Evolutionary conservation across 2,329 filamentous ascomycete species (phyloP).

Genomic region (Talaromyces sp.): DNA sequence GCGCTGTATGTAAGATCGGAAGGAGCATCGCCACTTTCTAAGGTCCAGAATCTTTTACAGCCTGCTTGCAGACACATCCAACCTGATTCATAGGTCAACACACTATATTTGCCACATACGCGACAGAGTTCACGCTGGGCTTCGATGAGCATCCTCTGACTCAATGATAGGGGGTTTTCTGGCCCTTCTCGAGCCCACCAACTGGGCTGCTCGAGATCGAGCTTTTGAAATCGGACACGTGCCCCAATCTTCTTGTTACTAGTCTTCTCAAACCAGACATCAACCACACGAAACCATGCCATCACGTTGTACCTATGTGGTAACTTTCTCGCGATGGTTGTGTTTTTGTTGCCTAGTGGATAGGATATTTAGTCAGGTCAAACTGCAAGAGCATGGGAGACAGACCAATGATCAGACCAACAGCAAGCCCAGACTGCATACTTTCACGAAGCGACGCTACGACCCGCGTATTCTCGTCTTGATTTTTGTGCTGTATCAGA

Average conservation of each 20-base stretch:
- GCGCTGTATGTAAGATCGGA: constrained; percentile 50
- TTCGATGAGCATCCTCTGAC: constrained; percentile 31
- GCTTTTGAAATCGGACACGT: constrained; percentile 64
- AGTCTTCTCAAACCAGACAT: constrained; percentile 64
- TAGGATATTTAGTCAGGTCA: neutral
- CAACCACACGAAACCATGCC: constrained; percentile 65
- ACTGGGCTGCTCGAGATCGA: constrained; percentile 50
- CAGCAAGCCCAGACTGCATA: constrained; percentile 46
- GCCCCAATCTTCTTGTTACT: constrained; percentile 41
- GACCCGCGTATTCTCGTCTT: constrained; percentile 37
- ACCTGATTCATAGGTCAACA: constrained; percentile 41
- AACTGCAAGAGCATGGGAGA: neutral
- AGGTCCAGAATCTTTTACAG: constrained; percentile 49
- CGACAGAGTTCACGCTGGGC: constrained; percentile 34
- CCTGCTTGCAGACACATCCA: constrained; percentile 58
- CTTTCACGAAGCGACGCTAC: constrained; percentile 47
- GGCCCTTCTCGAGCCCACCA: constrained; percentile 56
- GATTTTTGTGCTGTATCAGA: constrained; percentile 48
- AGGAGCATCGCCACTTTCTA: constrained; percentile 34
- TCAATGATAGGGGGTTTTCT: constrained; percentile 25
- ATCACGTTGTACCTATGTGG: constrained; percentile 63
- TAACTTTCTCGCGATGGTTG: constrained; percentile 48
- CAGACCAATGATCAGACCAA: constrained; percentile 57
- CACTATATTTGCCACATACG: constrained; percentile 39
- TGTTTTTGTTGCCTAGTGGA: constrained; percentile 50